Evolutionary conservation across 768 basidiomycete genomes (phyloP).

Genomic region (Termitomyces bulborhizus): DNA sequence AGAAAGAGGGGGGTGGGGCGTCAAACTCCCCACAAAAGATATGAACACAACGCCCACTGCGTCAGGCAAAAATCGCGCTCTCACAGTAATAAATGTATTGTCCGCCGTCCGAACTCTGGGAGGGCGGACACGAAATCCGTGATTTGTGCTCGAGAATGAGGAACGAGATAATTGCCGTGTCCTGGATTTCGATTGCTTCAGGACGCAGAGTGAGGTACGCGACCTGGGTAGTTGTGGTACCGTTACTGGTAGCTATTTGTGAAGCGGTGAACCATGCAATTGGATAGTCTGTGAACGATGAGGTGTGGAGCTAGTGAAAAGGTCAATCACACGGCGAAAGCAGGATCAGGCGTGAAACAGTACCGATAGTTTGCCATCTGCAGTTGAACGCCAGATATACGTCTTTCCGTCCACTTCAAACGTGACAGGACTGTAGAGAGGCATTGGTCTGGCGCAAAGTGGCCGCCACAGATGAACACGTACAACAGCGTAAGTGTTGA

Average conservation of each 20-base stretch:
- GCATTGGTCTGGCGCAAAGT: neutral
- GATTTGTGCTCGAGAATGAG: conserved; percentile 20
- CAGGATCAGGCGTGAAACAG: neutral
- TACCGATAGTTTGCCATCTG: conserved; percentile 17
- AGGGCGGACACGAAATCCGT: conserved; percentile 9
- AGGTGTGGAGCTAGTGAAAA: conserved; percentile 1
- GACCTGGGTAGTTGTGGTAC: conserved; percentile 4
- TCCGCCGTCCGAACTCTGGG: neutral
- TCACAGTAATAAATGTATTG: conserved; percentile 13
- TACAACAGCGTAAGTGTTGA: conserved; percentile 17
- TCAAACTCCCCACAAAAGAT: conserved; percentile 5
- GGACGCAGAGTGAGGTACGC: conserved; percentile 19
- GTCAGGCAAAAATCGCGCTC: conserved; percentile 1
- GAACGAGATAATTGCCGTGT: conserved; percentile 17
- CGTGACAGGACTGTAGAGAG: conserved; percentile 15
- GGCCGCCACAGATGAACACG: conserved; percentile 2
- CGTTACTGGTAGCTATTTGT: conserved; percentile 7
- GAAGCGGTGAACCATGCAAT: conserved; percentile 22
- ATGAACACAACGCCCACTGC: conserved; percentile 2
- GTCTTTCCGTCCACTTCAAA: conserved; percentile 15
- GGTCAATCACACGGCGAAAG: neutral
- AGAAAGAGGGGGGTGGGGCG: neutral
- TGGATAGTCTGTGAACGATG: conserved; percentile 5
- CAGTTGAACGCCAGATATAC: conserved; percentile 17
- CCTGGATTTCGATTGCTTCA: conserved; percentile 18